phyloP scores from a whole-genome alignment of 2,329 filamentous ascomycete species.

The Neonectria faginata region DNA sequence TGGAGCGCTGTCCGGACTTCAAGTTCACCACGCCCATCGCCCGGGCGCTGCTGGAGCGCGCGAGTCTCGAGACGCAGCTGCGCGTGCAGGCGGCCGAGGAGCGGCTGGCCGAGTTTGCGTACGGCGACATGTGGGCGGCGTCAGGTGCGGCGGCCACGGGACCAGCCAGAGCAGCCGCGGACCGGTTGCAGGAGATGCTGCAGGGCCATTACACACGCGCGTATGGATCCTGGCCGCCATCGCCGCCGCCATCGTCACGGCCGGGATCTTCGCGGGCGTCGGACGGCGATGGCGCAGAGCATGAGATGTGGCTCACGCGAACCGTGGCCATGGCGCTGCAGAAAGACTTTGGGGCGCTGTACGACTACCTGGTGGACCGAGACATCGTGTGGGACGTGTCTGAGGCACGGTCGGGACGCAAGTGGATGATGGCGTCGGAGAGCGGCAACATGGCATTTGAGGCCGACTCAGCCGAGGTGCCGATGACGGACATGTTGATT shows the following conservation, averaged over 20 bases:
- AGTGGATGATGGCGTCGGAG: slow-evolving; percentile 71
- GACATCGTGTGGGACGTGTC: slow-evolving; percentile 74
- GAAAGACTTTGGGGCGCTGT: slow-evolving; percentile 74
- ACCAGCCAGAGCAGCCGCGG: slow-evolving; percentile 65
- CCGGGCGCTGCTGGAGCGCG: slow-evolving; percentile 70
- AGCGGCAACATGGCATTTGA: slow-evolving; percentile 60
- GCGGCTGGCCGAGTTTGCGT: slow-evolving; percentile 70
- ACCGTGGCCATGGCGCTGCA: slow-evolving; percentile 68
- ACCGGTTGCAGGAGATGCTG: slow-evolving; percentile 71
- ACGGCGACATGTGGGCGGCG: slow-evolving; percentile 69
- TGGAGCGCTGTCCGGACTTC: slow-evolving; percentile 68
- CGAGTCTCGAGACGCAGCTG: slow-evolving; percentile 71
- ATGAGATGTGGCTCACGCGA: slow-evolving; percentile 70
- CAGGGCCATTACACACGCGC: slow-evolving; percentile 65
- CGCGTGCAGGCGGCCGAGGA: slow-evolving; percentile 72
- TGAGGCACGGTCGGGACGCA: slow-evolving; percentile 70
- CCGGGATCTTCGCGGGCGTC: slow-evolving; percentile 13
- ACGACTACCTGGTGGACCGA: slow-evolving; percentile 77
- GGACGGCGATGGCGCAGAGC: slow-evolving; percentile 52
- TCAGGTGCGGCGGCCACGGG: slow-evolving; percentile 57
- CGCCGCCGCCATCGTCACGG: slow-evolving; percentile 31
- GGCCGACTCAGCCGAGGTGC: slow-evolving; percentile 65
- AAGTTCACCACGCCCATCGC: slow-evolving; percentile 70
- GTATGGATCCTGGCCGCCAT: slow-evolving; percentile 74
- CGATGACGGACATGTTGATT: slow-evolving; percentile 74